These are phyloP conservation scores for Arthromyces matolae DNA, from an alignment of 768 basidiomycete species.

Conservation along the genomic window DNA sequence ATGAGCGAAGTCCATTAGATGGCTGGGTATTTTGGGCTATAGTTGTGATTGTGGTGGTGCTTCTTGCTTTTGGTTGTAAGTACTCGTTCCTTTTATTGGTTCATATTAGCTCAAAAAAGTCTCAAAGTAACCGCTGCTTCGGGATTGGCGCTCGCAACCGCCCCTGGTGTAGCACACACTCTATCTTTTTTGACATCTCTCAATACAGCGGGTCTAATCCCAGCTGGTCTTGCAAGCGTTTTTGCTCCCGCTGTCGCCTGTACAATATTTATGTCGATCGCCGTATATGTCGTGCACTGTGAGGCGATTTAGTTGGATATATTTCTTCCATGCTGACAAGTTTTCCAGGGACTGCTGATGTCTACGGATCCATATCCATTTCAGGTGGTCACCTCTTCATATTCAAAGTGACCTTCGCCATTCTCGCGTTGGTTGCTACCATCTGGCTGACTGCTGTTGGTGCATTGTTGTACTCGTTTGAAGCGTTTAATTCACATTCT, in stretches of 20 bases:
- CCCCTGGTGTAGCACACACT: constrained; percentile 71
- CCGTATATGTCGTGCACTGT: constrained; percentile 55
- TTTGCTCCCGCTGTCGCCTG: constrained; percentile 65
- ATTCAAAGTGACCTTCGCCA: constrained; percentile 62
- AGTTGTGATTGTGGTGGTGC: constrained; percentile 42
- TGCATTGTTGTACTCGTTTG: constrained; percentile 65
- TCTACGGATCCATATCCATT: constrained; percentile 58
- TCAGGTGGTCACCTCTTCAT: constrained; percentile 57
- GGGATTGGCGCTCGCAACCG: constrained; percentile 62
- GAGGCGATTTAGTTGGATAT: constrained; percentile 5
- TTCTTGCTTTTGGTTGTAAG: constrained; percentile 62
- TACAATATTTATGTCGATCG: constrained; percentile 53
- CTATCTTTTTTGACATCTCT: constrained; percentile 60
- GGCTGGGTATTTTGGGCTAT: constrained; percentile 55
- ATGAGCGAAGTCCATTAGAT: constrained; percentile 46
- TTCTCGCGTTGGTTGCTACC: constrained; percentile 49
- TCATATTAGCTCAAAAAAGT: constrained; percentile 9
- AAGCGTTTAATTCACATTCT: constrained; percentile 44
- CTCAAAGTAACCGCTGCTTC: constrained; percentile 67
- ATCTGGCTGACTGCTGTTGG: constrained; percentile 66
- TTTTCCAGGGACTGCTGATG: constrained; percentile 44
- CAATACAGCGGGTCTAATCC: constrained; percentile 43
- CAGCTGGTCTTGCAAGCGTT: constrained; percentile 61
- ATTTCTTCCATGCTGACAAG: not conserved
- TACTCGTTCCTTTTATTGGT: constrained; percentile 13